Base-by-base conservation (phyloP, 306 rosid genomes). In the Abrus pulchellus region DNA sequence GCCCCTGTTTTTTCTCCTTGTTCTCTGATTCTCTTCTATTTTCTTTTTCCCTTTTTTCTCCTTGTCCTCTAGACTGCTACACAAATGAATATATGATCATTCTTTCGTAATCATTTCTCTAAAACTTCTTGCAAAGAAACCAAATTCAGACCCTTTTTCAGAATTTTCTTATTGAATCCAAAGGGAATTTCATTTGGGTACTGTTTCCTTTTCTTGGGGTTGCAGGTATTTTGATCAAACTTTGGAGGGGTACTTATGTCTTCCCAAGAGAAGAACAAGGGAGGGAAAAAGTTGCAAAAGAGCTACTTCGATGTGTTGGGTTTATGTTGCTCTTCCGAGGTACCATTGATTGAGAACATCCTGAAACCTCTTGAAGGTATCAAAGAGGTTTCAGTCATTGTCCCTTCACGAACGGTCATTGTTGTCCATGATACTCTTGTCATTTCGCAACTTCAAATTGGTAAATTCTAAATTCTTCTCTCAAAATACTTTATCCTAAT, bases 281-380 rank as follows among this genome's bases (percentile, higher is more conserved):
- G 43, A 30, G 78, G 4, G 53, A 89, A 79, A 54, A 84, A 66
- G 80, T n/a, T 88, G 65, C 90, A 93, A 82, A 93, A 85, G 56
- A 96, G 91, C 83, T 92, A 96, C 71, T 93, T 93, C 55, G 98
- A 96, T 53, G 99, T 96, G 47, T 10, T 96, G 76, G 99, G 99
- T 0, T 34, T 96, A 29, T 96, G 99, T 45, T 96, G 99, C 29
- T 87, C 99, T 0, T 96, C 99, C 0, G 99, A 96, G 76, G 91
- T 93, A 1, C 93, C 97, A 1, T 20, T 93, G 14, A 80, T 96
- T 1, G 91, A 93, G 62, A 92, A 90, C 65, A 90, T 92, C 7
- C 80, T 96, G 9, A 90, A 87, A 55, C 88, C 86, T 11, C 89
- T 93, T 0, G 84, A 87, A 2, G 99, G 99, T 1, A 76, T 96